A percentile compares a stretch with the other conserved stretches of the same genome.
Conservation (phyloP, 345 rosid species). For the Abelmoschus esculentus region DNA sequence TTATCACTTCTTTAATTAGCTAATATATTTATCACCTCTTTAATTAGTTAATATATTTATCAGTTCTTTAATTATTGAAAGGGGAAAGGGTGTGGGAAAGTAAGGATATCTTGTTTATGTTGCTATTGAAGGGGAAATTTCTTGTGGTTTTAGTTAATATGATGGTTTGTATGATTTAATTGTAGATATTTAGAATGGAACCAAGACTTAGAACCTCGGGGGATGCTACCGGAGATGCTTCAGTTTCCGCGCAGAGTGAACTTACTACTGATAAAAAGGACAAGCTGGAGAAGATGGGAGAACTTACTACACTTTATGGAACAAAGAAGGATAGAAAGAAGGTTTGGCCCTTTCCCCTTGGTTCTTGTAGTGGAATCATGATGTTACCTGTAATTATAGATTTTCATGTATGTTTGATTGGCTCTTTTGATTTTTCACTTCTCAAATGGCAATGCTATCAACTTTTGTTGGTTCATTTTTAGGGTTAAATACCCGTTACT, state of each 20-base stretch:
- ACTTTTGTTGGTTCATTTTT: neutral
- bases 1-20: no score
- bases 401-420: neutral
- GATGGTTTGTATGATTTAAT: neutral
- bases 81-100: neutral
- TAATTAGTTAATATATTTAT: neutral
- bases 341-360: constrained; percentile 29
- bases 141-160: neutral
- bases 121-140: neutral
- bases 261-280: constrained; percentile 14
- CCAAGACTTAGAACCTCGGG: constrained; percentile 31
- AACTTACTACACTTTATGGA: constrained; percentile 27
- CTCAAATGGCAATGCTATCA: neutral
- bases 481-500: neutral
- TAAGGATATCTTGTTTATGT: neutral
- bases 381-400: neutral
- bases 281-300: constrained; percentile 14
- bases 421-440: neutral
- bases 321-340: constrained; percentile 35
- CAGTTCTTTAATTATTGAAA: neutral
- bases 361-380: neutral
- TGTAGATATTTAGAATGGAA: constrained; percentile 52
- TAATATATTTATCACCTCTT: neutral
- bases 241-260: constrained; percentile 18
- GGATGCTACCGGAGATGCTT: constrained; percentile 27